Conservation (phyloP, 2,329 filamentous ascomycete genomes). For the Neobulgaria alba region DNA sequence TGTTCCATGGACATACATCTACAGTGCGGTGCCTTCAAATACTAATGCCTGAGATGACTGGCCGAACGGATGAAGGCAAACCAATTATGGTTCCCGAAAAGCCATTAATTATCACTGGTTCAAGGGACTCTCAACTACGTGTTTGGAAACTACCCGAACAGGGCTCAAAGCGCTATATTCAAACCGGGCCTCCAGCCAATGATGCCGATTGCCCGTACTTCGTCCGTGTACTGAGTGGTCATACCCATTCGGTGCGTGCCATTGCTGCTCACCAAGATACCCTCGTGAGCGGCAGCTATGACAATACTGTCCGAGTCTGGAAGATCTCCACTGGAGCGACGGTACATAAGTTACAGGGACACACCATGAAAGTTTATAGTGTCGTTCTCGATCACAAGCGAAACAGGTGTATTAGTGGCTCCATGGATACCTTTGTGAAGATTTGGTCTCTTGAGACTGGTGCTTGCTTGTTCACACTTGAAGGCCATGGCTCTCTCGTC, state of each 20-base stretch:
- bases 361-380: conserved; percentile 91
- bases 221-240: conserved; percentile 75
- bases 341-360: conserved; percentile 74
- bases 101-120: conserved; percentile 94
- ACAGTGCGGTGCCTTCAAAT: conserved; percentile 96
- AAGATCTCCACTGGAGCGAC: conserved; percentile 92
- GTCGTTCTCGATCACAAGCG: conserved; percentile 88
- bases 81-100: conserved; percentile 86
- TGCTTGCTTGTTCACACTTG: conserved; percentile 75
- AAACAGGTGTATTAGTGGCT: conserved; percentile 93
- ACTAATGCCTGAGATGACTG: conserved; percentile 74
- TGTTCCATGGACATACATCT: conserved; percentile 95
- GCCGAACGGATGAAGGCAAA: conserved; percentile 60
- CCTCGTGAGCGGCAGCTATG: conserved; percentile 94
- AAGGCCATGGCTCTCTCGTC: conserved; percentile 87
- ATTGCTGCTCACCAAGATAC: conserved; percentile 94
- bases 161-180: conserved; percentile 68
- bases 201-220: conserved; percentile 89
- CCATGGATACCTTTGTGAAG: conserved; percentile 97
- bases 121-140: conserved; percentile 83
- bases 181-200: conserved; percentile 65
- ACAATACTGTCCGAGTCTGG: conserved; percentile 92
- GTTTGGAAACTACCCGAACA: conserved; percentile 89
- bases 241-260: conserved; percentile 88
- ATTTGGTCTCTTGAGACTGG: conserved; percentile 93